Conservation (phyloP, 148 eudicot genomes). For the Dianthus caryophyllus region DNA sequence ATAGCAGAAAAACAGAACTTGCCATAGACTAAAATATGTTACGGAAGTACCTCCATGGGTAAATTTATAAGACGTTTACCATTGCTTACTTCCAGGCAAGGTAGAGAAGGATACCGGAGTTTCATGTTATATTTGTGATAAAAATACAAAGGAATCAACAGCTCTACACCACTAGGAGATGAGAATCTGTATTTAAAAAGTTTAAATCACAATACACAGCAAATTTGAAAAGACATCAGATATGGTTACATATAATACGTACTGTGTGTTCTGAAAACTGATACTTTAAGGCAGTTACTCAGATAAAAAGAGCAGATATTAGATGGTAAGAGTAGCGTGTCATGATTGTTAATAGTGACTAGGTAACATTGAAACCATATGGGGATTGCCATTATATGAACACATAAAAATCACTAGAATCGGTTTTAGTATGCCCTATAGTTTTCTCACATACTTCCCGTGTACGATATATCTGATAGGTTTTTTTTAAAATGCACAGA, state of each 20-base stretch:
- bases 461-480: too few species aligned
- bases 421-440: too few species aligned
- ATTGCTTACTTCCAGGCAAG: conserved; percentile 52
- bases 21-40: background rate
- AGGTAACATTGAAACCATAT: background rate
- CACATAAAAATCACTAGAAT: too few species aligned
- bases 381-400: too few species aligned
- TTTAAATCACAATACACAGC: background rate
- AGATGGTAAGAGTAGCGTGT: background rate
- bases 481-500: too few species aligned
- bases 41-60: conserved; percentile 63
- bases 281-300: background rate
- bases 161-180: conserved; percentile 14
- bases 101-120: conserved; percentile 37
- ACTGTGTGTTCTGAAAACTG: background rate
- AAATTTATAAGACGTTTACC: conserved; percentile 35
- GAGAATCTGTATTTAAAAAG: conserved; percentile 29
- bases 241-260: background rate
- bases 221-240: background rate
- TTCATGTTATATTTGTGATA: conserved; percentile 31
- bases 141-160: conserved; percentile 47
- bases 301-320: background rate
- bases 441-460: too few species aligned
- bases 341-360: background rate
- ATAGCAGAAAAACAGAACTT: background rate